Percentiles rank a stretch among this genome's conserved stretches.
Evolutionary conservation across 371 early-diverging fungal genomes (phyloP).

Genomic region (Nosema muscidifuracis): DNA sequence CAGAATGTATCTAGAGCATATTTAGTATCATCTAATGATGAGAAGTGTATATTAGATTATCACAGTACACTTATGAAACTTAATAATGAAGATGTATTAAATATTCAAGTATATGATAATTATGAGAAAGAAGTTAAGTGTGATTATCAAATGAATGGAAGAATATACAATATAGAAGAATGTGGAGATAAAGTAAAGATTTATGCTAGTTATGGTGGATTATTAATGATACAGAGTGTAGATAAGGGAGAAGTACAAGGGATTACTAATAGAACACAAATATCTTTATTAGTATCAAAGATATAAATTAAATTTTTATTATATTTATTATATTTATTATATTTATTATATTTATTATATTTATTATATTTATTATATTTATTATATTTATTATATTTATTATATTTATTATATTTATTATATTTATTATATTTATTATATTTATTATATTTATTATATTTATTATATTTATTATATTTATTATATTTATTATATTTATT

Average conservation of each 20-base stretch:
- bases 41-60: conserved; percentile 25
- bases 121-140: conserved; percentile 19
- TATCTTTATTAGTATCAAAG: conserved; percentile 13
- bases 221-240: conserved; percentile 16
- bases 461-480: no score
- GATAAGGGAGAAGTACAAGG: not conserved
- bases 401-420: no score
- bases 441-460: no score
- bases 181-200: not conserved
- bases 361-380: not conserved
- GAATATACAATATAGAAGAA: conserved; percentile 19
- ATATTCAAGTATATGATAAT: conserved; percentile 12
- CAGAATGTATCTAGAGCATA: conserved; percentile 28
- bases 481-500: no score
- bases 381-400: no score
- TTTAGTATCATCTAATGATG: not conserved
- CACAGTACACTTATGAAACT: conserved; percentile 15
- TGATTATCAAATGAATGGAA: conserved; percentile 29
- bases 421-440: no score
- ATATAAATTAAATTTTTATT: not conserved
- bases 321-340: not conserved
- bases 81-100: conserved; percentile 9
- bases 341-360: not conserved
- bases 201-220: conserved; percentile 16
- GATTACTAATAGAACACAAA: conserved; percentile 15